A percentile compares a stretch with the other conserved stretches of the same genome.
Conservation (phyloP, 2,329 filamentous ascomycete species). For the Fusarium continuum region DNA sequence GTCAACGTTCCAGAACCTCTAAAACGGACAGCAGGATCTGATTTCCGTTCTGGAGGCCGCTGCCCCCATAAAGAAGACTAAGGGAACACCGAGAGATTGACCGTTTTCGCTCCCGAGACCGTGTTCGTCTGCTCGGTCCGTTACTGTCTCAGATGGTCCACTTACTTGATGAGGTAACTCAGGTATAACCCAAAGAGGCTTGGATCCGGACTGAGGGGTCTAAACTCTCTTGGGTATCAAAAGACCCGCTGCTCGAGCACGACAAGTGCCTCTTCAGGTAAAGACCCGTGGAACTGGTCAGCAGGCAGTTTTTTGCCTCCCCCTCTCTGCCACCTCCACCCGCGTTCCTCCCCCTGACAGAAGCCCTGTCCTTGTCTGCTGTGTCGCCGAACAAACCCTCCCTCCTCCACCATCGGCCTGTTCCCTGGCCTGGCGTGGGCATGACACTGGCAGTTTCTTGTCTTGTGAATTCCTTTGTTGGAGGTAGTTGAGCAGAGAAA, state of each 20-base stretch:
- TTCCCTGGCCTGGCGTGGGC: constrained; percentile 12
- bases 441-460: constrained; percentile 26
- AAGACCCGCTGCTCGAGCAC: constrained; percentile 30
- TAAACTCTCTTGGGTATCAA: constrained; percentile 25
- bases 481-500: constrained; percentile 5
- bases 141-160: constrained; percentile 6
- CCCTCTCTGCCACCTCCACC: constrained; percentile 42
- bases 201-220: rapidly evolving
- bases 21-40: constrained; percentile 25
- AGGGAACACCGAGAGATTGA: constrained; percentile 25
- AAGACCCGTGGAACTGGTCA: constrained; percentile 41
- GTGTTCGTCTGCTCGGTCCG: constrained; percentile 24
- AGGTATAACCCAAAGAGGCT: constrained; percentile 17
- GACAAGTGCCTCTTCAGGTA: constrained; percentile 40
- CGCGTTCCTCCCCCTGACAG: constrained; percentile 42
- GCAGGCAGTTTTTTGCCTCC: constrained; percentile 43
- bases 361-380: constrained; percentile 41
- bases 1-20: constrained; percentile 39
- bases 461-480: constrained; percentile 2
- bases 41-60: constrained; percentile 8
- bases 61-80: constrained; percentile 17
- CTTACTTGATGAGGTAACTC: constrained; percentile 17
- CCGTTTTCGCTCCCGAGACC: constrained; percentile 31
- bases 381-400: constrained; percentile 34
- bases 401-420: constrained; percentile 9